A percentile compares a stretch with the other conserved stretches of the same genome.
These are phyloP conservation scores for Emmonsiellopsis sp. DNA, from an alignment of 2,329 filamentous ascomycete genomes.

Conservation along the genomic window DNA sequence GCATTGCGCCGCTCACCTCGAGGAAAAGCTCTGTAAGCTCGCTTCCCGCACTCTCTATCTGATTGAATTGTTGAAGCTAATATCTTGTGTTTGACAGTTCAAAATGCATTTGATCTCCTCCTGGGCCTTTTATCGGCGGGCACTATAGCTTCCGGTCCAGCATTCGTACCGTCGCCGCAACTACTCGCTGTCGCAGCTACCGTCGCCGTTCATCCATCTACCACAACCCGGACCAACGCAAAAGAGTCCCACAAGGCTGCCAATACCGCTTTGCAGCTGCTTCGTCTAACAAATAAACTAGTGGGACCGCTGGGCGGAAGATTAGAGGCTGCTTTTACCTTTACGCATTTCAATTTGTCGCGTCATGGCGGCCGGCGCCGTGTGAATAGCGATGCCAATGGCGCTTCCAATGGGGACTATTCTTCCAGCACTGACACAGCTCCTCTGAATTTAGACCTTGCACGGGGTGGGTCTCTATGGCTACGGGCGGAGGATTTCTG, in stretches of 20 bases:
- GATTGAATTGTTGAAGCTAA: background rate
- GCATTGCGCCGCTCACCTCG: slow-evolving; percentile 63
- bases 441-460: slow-evolving; percentile 50
- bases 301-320: slow-evolving; percentile 63
- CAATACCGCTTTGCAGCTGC: slow-evolving; percentile 58
- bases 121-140: slow-evolving; percentile 32
- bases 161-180: slow-evolving; percentile 58
- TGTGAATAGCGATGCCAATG: slow-evolving; percentile 17
- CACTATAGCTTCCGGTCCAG: slow-evolving; percentile 35
- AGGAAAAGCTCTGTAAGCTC: slow-evolving; percentile 60
- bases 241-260: slow-evolving; percentile 54
- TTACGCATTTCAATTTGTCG: slow-evolving; percentile 37
- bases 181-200: slow-evolving; percentile 72
- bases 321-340: slow-evolving; percentile 64
- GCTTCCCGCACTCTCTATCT: background rate
- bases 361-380: slow-evolving; percentile 23
- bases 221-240: slow-evolving; percentile 63
- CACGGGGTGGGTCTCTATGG: slow-evolving; percentile 61
- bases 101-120: slow-evolving; percentile 55
- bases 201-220: slow-evolving; percentile 68
- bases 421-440: slow-evolving; percentile 42
- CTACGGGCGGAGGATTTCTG: slow-evolving; percentile 77
- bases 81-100: slow-evolving; percentile 30
- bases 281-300: slow-evolving; percentile 56
- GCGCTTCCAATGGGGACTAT: slow-evolving; percentile 31